These are phyloP conservation scores for Sclerotinia sclerotiorum DNA, from an alignment of 2,329 filamentous ascomycete species.

Conservation along the genomic window DNA sequence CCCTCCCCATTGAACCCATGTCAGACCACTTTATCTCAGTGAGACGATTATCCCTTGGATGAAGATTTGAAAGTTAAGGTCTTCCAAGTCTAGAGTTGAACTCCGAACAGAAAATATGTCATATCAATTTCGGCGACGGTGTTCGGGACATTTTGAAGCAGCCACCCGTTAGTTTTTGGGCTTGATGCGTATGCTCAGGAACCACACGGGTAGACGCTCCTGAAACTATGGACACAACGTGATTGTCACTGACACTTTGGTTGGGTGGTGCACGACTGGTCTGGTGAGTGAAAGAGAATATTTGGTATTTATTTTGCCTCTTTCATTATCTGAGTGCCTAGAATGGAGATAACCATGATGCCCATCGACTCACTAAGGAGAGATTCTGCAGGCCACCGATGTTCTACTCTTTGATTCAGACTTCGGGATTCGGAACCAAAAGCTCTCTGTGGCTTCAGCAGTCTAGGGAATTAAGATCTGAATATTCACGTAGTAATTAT, in stretches of 20 bases:
- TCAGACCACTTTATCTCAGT: slow-evolving; percentile 5
- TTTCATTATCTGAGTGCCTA: slow-evolving; percentile 2
- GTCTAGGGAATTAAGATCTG: background rate
- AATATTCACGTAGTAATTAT: background rate
- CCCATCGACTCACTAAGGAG: background rate
- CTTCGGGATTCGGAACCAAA: background rate
- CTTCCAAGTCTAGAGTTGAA: background rate
- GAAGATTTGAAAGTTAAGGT: slow-evolving; percentile 1
- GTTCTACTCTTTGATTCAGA: background rate
- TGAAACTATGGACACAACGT: slow-evolving; percentile 17
- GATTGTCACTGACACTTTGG: slow-evolving; percentile 19
- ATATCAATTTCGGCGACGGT: slow-evolving; percentile 11
- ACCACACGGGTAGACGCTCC: slow-evolving; percentile 12
- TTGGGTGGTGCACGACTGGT: slow-evolving; percentile 6
- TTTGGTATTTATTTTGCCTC: background rate
- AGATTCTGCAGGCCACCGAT: background rate
- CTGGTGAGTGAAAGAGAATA: background rate
- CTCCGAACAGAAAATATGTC: background rate
- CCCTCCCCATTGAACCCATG: slow-evolving; percentile 5
- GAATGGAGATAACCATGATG: background rate
- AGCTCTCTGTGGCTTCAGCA: background rate
- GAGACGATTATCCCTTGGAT: background rate
- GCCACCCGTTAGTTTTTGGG: slow-evolving; percentile 15
- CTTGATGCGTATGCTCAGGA: slow-evolving; percentile 3
- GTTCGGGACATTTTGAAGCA: slow-evolving; percentile 16